These are phyloP conservation scores for Coelastrella sp. DNA, from an alignment of 139 green algal genomes.

Conservation along the genomic window DNA sequence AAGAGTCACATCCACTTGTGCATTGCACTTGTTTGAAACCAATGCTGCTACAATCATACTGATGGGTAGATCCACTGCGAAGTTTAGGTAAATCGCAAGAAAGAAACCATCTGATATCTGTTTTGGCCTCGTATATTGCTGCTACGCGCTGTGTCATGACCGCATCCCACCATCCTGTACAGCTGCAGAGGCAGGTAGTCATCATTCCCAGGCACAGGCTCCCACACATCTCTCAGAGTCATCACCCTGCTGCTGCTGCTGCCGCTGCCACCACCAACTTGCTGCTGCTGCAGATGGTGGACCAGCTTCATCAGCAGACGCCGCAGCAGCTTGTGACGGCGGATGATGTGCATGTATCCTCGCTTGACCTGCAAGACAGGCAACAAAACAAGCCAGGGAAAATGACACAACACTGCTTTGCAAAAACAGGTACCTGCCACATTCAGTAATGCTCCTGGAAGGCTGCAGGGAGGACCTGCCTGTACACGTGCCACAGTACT, in stretches of 20 bases:
- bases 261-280: no score
- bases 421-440: background rate
- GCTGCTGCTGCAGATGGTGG: background rate
- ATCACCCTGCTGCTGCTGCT: background rate
- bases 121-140: no score
- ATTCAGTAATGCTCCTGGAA: background rate
- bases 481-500: no score
- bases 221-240: constrained; percentile 6
- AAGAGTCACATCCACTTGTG: no score
- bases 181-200: background rate
- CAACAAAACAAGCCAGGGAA: background rate
- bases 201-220: background rate
- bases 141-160: background rate
- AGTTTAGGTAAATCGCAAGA: no score
- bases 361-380: background rate
- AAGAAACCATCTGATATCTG: background rate
- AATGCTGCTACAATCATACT: no score
- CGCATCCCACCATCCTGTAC: background rate
- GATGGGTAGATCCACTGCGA: no score
- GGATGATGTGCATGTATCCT: background rate
- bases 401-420: background rate
- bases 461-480: background rate
- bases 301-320: background rate
- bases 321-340: constrained; percentile 19
- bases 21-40: no score